phyloP scores from a whole-genome alignment of 306 rosid species.

The Dalbergia cochinchinensis region DNA sequence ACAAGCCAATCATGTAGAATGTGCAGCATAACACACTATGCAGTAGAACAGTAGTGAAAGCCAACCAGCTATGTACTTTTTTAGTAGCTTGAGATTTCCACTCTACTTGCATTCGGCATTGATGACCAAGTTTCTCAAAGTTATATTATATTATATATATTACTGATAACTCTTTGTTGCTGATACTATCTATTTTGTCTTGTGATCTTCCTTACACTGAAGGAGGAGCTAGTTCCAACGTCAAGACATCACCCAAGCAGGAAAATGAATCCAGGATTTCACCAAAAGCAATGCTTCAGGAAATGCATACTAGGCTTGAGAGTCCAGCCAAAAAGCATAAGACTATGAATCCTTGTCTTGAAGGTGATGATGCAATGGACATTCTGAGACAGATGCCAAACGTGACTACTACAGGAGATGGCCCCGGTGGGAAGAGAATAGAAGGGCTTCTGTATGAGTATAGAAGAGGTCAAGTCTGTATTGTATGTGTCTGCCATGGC shows the following conservation, averaged over 20 bases:
- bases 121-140: not conserved
- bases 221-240: constrained; percentile 24
- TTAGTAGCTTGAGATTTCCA: constrained; percentile 1
- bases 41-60: not conserved
- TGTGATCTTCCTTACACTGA: constrained; percentile 30
- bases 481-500: constrained; percentile 81
- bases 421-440: constrained; percentile 62
- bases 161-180: not conserved
- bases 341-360: constrained; percentile 24
- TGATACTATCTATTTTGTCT: not conserved
- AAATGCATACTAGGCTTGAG: constrained; percentile 22
- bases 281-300: not conserved
- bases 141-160: not conserved
- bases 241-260: not conserved
- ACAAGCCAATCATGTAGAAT: not conserved
- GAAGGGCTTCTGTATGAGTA: constrained; percentile 69
- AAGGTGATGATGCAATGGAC: constrained; percentile 45
- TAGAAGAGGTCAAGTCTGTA: constrained; percentile 54
- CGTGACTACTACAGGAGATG: constrained; percentile 65
- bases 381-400: constrained; percentile 57
- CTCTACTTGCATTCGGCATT: not conserved
- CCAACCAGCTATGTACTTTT: not conserved
- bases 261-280: not conserved
- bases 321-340: constrained; percentile 48
- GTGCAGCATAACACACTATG: not conserved